These are phyloP conservation scores for Volvox reticuliferus DNA, from an alignment of 139 green algal genomes.

Conservation along the genomic window DNA sequence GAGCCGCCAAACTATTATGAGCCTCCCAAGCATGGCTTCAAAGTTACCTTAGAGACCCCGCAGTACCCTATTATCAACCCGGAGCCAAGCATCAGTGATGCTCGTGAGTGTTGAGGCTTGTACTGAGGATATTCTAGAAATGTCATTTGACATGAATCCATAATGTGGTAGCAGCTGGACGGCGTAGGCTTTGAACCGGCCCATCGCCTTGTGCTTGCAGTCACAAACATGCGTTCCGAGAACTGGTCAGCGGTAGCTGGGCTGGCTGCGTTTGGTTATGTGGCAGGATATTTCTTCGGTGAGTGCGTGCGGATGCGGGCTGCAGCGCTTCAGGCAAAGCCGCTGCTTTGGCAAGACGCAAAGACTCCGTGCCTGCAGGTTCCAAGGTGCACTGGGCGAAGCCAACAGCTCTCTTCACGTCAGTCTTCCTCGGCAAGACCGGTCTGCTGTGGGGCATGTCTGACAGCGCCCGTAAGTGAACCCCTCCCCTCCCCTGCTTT, in stretches of 20 bases:
- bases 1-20: conserved; percentile 65
- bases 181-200: no score
- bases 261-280: conserved; percentile 41
- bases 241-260: conserved; percentile 54
- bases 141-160: no score
- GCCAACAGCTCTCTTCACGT: conserved; percentile 49
- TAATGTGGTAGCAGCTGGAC: no score
- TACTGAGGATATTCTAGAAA: no score
- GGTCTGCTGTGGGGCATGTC: conserved; percentile 50
- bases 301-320: not conserved
- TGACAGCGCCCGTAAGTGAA: conserved; percentile 55
- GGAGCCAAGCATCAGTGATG: conserved; percentile 54
- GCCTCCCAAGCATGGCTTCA: conserved; percentile 49
- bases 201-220: conserved; percentile 34
- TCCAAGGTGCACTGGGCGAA: conserved; percentile 57
- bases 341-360: not conserved
- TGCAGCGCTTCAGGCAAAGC: not conserved
- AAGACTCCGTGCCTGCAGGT: conserved; percentile 14
- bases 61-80: conserved; percentile 56
- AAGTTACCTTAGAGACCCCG: conserved; percentile 61
- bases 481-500: not conserved
- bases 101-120: conserved; percentile 38
- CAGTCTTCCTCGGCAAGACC: conserved; percentile 50
- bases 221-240: conserved; percentile 55
- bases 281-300: conserved; percentile 57